Conservation (phyloP, 2,329 filamentous ascomycete species). For the Talaromyces sp. region DNA sequence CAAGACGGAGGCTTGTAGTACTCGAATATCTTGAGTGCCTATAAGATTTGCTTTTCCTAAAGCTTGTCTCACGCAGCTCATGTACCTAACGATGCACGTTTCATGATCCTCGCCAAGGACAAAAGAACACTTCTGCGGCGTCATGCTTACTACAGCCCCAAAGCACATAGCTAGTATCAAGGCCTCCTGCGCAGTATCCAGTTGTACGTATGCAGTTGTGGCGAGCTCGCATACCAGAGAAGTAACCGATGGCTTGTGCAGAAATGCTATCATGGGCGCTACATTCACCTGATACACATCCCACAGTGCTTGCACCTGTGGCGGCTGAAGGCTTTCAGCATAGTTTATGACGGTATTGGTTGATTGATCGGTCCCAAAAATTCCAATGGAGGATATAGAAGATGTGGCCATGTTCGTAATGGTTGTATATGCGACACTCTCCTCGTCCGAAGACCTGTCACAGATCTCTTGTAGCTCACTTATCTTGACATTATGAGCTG, state of each 20-base stretch:
- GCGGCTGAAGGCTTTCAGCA: slow-evolving; percentile 1
- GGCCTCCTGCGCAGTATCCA: neutral
- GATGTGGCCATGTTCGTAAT: neutral
- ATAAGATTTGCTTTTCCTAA: neutral
- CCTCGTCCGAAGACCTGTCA: slow-evolving; percentile 2
- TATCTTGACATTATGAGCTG: slow-evolving; percentile 8
- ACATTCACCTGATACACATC: slow-evolving; percentile 21
- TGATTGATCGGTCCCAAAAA: neutral
- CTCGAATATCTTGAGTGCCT: neutral
- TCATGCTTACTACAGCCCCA: slow-evolving; percentile 20
- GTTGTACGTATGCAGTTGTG: neutral
- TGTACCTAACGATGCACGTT: neutral
- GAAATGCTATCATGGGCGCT: slow-evolving; percentile 22
- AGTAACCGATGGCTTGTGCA: slow-evolving; percentile 6
- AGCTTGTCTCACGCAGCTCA: neutral
- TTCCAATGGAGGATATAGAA: neutral
- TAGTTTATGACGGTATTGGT: neutral
- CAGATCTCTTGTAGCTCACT: slow-evolving; percentile 17
- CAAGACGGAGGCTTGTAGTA: neutral
- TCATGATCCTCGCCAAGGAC: slow-evolving; percentile 13
- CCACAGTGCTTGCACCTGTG: slow-evolving; percentile 20
- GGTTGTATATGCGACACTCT: neutral
- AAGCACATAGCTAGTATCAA: slow-evolving; percentile 20
- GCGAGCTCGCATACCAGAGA: neutral
- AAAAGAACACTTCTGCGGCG: slow-evolving; percentile 13